Evolutionary conservation across 306 rosid species (phyloP), one percentile per base, ranked within the genome.

Genomic region (Rosa persica): DNA sequence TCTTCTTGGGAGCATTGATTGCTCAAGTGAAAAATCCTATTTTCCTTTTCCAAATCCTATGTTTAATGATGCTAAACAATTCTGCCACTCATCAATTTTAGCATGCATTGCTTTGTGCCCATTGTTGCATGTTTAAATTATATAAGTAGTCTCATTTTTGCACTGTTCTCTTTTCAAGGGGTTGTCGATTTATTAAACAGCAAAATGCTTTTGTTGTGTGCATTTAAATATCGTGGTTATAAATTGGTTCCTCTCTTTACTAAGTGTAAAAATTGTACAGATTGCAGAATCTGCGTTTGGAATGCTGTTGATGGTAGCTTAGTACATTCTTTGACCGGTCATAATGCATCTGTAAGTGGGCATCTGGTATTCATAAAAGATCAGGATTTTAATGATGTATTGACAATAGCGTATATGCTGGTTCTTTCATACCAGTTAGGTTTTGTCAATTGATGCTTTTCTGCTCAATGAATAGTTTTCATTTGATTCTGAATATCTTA

Each of bases 211-310:
- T 48, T 48, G 43, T 30, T 71, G 43, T 13, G 36, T 17, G 75
- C 42, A 4, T 40, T 57, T 13, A 43, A 54, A 12, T 27, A 70
- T 40, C 47, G 4, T 48, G 75, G 52, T 39, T 39, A 12, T 43
- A 36, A 8, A 42, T 42, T 6, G 42, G 27, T 27, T 58, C 27
- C 12, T 27, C 57, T 74, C 44, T 16, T 27, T 16, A 60, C 0
- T 25, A 25, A 60, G 57, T 60, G 7, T 61, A 58, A 75, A 68
- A 23, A 55, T 66, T 71, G 27, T 81, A 74, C 87, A 93, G 97
- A 93, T 91, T 93, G 98, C 87, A 93, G 98, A 87, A 93, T 93
- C 80, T 93, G 98, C 76, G 98, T 93, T 77, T 93, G 98, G 98
- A 93, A 93, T 78, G 98, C 97, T 74, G 90, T 84, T 86, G 98